Percentiles rank a stretch among this genome's conserved stretches.
Conservation (phyloP, 225 moss, liverwort and hornwort genomes). For the Ulota crispa region DNA sequence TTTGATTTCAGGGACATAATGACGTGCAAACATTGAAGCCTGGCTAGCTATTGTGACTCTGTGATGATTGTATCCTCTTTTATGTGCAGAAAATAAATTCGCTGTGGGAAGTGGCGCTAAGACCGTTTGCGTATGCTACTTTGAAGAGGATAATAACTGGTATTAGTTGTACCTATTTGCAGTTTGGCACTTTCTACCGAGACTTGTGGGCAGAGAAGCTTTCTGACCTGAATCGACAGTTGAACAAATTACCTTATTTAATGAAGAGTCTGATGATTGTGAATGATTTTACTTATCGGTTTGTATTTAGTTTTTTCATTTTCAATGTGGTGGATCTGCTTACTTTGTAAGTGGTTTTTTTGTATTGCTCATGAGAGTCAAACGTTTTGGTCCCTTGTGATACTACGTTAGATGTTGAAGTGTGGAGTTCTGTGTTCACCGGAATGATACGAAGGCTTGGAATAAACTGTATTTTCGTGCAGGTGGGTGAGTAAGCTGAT, state of each 20-base stretch:
- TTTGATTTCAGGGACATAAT: background rate
- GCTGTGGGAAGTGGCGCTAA: constrained; percentile 98
- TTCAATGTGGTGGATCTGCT: background rate
- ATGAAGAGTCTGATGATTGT: background rate
- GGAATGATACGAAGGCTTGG: background rate
- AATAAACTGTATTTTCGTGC: constrained; percentile 21
- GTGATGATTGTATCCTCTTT: background rate
- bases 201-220: background rate
- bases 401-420: background rate
- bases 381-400: background rate
- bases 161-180: constrained; percentile 4
- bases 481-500: constrained; percentile 99
- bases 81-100: constrained; percentile 87
- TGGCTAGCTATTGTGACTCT: background rate
- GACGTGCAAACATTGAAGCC: background rate
- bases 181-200: background rate
- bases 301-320: background rate
- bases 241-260: background rate
- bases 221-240: background rate
- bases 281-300: background rate
- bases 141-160: constrained; percentile 99
- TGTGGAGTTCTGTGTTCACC: background rate
- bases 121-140: constrained; percentile 95
- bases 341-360: background rate
- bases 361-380: constrained; percentile 5